A percentile compares a stretch with the other conserved stretches of the same genome.
These are phyloP conservation scores for Cryomyces minteri DNA, from an alignment of 495 filamentous ascomycete species.

Conservation along the genomic window DNA sequence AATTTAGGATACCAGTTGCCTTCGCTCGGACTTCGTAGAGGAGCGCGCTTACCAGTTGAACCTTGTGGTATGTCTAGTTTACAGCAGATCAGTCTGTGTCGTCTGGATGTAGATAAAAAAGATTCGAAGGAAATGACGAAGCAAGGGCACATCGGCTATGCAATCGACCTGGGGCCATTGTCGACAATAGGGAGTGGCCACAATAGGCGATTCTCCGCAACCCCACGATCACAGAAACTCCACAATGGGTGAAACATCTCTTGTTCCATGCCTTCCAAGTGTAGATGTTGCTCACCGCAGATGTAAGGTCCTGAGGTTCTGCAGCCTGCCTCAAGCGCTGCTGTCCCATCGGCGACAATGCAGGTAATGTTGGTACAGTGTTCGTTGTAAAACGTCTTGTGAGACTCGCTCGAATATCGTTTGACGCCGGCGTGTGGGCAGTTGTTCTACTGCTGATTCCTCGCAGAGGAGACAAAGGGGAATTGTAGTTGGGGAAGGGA, in stretches of 20 bases:
- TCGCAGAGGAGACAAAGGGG: slow-evolving; percentile 26
- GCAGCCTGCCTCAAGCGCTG: slow-evolving; percentile 28
- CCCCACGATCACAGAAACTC: too few species aligned
- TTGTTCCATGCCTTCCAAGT: too few species aligned
- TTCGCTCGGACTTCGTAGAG: too few species aligned
- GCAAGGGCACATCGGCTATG: too few species aligned
- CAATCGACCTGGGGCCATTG: too few species aligned
- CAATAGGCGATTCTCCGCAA: too few species aligned
- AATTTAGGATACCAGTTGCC: too few species aligned
- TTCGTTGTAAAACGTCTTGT: slow-evolving; percentile 90
- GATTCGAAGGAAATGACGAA: too few species aligned
- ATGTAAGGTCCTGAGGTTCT: slow-evolving; percentile 35
- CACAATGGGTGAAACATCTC: too few species aligned
- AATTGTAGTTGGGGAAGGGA: slow-evolving; percentile 49
- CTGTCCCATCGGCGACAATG: slow-evolving; percentile 40
- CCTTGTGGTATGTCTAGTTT: slow-evolving; percentile 33
- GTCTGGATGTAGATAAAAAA: too few species aligned
- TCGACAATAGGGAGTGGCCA: too few species aligned
- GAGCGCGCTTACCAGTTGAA: slow-evolving; percentile 32
- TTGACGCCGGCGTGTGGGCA: slow-evolving; percentile 9
- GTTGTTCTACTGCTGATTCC: slow-evolving; percentile 9
- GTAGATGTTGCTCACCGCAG: slow-evolving; percentile 17
- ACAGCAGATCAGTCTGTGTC: not conserved
- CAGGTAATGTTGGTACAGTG: slow-evolving; percentile 45
- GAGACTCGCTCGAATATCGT: slow-evolving; percentile 50